These are phyloP conservation scores for Astragalus glycyphyllos DNA, from an alignment of 306 rosid species.

Conservation along the genomic window DNA sequence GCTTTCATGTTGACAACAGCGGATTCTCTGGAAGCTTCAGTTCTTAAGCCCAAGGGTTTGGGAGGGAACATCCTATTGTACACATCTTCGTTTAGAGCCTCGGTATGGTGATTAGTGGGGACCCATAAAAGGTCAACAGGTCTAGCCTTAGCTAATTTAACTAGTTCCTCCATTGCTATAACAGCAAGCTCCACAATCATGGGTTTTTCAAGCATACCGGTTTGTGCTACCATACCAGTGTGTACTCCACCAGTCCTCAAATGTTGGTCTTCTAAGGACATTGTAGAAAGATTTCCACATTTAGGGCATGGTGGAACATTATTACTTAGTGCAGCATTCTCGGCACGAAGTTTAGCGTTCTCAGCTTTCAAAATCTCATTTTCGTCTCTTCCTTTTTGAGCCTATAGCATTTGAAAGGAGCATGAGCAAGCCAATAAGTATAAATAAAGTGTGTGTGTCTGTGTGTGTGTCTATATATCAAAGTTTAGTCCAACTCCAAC, in stretches of 20 bases:
- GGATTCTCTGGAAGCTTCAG: conserved; percentile 86
- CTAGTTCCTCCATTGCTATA: conserved; percentile 89
- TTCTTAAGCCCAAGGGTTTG: conserved; percentile 65
- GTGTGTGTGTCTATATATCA: too few species aligned
- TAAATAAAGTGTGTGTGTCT: too few species aligned
- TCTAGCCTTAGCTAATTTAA: conserved; percentile 64
- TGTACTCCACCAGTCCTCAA: conserved; percentile 59
- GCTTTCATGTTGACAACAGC: conserved; percentile 78
- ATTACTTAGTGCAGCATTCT: conserved; percentile 70
- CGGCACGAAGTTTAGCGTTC: conserved; percentile 76
- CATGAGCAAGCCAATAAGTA: too few species aligned
- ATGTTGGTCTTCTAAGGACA: conserved; percentile 92
- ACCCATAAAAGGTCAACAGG: conserved; percentile 69
- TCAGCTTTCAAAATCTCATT: conserved; percentile 70
- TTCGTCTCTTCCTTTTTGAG: conserved; percentile 78
- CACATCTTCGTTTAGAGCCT: conserved; percentile 74
- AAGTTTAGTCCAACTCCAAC: too few species aligned
- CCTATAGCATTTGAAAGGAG: conserved; percentile 41
- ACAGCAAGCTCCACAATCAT: conserved; percentile 89
- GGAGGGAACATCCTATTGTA: conserved; percentile 75
- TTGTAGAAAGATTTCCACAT: conserved; percentile 86
- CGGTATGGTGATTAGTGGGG: conserved; percentile 39
- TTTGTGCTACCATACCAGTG: too few species aligned
- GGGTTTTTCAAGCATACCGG: conserved; percentile 48
- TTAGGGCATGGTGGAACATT: conserved; percentile 66